Base-by-base conservation (phyloP, 495 filamentous ascomycete genomes). In the Neurospora sp. region DNA sequence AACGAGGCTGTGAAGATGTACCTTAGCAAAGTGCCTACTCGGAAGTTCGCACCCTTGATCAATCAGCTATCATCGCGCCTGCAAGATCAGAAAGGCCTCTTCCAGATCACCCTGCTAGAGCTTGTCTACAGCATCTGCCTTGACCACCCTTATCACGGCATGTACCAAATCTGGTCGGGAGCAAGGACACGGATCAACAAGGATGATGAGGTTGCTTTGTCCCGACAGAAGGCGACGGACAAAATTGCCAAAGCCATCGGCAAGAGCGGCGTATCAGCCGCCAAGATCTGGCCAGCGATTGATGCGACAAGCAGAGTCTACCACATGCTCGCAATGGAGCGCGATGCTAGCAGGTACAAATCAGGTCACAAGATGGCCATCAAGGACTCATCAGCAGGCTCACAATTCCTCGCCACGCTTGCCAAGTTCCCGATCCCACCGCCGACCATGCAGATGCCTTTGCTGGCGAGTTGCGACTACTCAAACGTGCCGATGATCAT, bases 51-150 rank as follows among this genome's bases (percentile, higher is more conserved):
- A 2, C 83, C 92, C 21, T 82, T 98, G 72, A 97, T 97, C 91
- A 99, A 97, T 78, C 96, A 99, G 79, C 88, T 98, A 21, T 93
- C 94, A 4, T 98, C 96, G 15, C 91, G 96, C 28, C 84, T 98
- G 17, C 89, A 96, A 70, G 89, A 94, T 75, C 86, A 88, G 34
- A 85, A 87, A 45, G 81, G 82, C 10, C 70, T 76, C 2, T 99
- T 99, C 78, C 96, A 99, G 76, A 80, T 80, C 21, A 83, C 94
- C 5, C 87, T 99, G 19, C 89, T 85, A 24, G 81, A 85, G 2
- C 82, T 98, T 42, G 89, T 98, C 17, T 87, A 90, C 73, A 86
- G 90, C 13, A 96, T 98, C 71, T 97, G 94, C 78, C 84, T 85
- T 11, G 94, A 99, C 36, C 96, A 99, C 80, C 96, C 96, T 1